phyloP scores from a whole-genome alignment of 306 rosid genomes.

The Rosa multiflora region DNA sequence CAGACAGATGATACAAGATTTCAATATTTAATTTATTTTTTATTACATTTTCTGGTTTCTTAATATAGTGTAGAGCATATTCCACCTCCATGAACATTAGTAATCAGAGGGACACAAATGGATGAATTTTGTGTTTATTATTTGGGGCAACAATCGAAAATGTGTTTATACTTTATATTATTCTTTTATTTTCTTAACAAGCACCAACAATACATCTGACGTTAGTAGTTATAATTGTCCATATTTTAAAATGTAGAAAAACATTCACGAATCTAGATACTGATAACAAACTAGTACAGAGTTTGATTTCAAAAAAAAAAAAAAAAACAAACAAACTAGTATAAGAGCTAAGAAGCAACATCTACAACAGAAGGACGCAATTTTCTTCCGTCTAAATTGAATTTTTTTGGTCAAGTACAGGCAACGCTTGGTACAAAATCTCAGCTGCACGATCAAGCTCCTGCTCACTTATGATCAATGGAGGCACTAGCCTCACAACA shows the following conservation, averaged over 20 bases:
- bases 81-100: not conserved
- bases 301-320: no score
- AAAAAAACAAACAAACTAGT: not conserved
- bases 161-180: not conserved
- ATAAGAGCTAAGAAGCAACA: slow-evolving; percentile 10
- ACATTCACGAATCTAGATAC: not conserved
- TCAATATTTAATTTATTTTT: not conserved
- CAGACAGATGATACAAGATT: not conserved
- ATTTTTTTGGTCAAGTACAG: slow-evolving; percentile 47
- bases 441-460: slow-evolving; percentile 74
- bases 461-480: slow-evolving; percentile 73
- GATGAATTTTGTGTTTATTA: not conserved
- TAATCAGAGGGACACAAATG: not conserved
- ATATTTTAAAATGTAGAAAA: not conserved
- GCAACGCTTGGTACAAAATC: slow-evolving; percentile 44
- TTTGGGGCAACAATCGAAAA: not conserved
- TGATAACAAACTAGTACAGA: not conserved
- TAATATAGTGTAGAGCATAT: not conserved
- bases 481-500: slow-evolving; percentile 85
- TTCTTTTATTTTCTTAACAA: not conserved
- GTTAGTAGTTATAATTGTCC: not conserved
- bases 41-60: not conserved
- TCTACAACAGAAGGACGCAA: not conserved
- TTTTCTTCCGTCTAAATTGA: slow-evolving; percentile 26
- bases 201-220: not conserved